Evolutionary conservation across 2,329 filamentous ascomycete species (phyloP), one percentile per base, ranked within the genome.

Genomic region (Pyricularia grisea): DNA sequence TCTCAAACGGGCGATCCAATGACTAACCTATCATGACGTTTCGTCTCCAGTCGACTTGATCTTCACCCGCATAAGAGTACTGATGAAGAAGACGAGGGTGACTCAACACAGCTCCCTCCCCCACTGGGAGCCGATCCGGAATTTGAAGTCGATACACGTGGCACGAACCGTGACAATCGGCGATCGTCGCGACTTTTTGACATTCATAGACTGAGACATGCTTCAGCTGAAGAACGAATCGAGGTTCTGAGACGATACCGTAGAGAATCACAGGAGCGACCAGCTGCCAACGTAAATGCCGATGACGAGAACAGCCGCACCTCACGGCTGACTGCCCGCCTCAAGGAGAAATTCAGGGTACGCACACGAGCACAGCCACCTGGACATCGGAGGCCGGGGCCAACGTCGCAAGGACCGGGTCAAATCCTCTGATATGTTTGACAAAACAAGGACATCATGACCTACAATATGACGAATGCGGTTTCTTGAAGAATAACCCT

Each of bases 181-280:
- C 81, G 86, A 27, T 74, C 82, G 4, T 84, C 84, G 0, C 82
- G 86, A 3, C 74, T 88, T 4, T 79, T 88, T 60, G 87, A 89
- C 72, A 78, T 88, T 65, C 82, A 85, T 71, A 79, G 85, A 64
- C 77, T 90, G 23, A 82, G 87, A 12, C 82, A 88, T 70, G 87
- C 87, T n/a, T 80, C 86, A 0, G 80, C 83, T 3, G 85, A 88
- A 72, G 87, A 90, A 76, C 85, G 87, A n/a, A 86, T 90, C 68
- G 85, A 84, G 68, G 84, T 83, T 6, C 79, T 90, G 5, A 81
- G 87, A 50, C 82, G 83, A 68, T 80, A 83, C 65, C 78, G 81
- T 23, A 77, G 80, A 58, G 81, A 80, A 72, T 70, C 68, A 23
- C 81, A 80, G 70, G 79, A 77, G 17, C 20, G 42, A 9, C 17